Conservation (phyloP, 2,329 filamentous ascomycete genomes). For the Fusarium incarnatum region DNA sequence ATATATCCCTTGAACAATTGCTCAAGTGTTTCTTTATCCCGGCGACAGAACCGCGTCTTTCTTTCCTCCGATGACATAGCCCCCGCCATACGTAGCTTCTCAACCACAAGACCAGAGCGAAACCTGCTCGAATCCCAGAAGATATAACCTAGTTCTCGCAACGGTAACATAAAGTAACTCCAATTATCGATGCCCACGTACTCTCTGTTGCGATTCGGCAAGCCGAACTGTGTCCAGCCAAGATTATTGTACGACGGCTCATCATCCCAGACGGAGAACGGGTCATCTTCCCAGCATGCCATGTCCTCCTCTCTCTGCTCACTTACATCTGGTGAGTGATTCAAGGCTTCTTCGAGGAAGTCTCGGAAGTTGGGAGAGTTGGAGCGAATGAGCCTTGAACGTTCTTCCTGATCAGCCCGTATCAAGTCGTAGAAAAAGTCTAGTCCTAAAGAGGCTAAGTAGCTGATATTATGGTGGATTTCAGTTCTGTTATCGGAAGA, state of each 20-base stretch:
- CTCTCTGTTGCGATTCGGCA: too few relatives aligned
- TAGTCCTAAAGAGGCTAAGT: neutral
- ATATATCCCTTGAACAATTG: rapidly evolving
- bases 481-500: neutral
- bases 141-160: neutral
- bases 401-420: neutral
- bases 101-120: too few relatives aligned
- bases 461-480: neutral
- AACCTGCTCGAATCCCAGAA: neutral
- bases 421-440: neutral
- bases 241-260: neutral
- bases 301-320: too few relatives aligned
- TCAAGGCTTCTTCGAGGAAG: neutral
- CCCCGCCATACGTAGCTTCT: too few relatives aligned
- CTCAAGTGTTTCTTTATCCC: neutral
- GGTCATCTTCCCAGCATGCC: neutral
- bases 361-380: neutral
- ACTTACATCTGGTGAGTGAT: too few relatives aligned
- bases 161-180: rapidly evolving
- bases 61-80: too few relatives aligned
- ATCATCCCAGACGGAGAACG: neutral
- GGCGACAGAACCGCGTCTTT: too few relatives aligned
- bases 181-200: neutral
- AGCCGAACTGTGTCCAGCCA: neutral
- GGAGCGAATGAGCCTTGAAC: neutral